Evolutionary conservation across 2,329 filamentous ascomycete genomes (phyloP), one percentile per base, ranked within the genome.

Genomic region (Calonectria multiphialidica): DNA sequence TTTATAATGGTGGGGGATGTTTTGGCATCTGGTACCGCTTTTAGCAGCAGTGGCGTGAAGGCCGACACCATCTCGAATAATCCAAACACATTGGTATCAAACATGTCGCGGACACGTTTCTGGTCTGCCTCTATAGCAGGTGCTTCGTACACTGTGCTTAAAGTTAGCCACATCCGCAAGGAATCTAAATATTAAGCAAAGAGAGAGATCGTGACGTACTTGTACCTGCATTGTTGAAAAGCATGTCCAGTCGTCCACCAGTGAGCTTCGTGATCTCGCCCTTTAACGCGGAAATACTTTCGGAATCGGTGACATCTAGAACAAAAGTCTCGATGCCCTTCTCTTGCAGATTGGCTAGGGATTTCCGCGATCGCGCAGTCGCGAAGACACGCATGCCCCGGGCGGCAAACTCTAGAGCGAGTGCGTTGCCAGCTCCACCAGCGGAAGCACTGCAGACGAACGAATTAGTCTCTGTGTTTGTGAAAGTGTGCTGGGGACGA

Each of bases 1-100:
- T 73, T 73, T 33, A 73, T 42, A 15, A 73, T 59, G 2, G 59
- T 68, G 2, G 71, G 71, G 18, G 68, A 55, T 1, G 63, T 18
- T n/a, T 28, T 18, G 21, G 63, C 66, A 9, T 15, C 33, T 13
- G 57, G 25, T 3, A 74, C 72, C 2, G 67, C 62, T 23, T 50
- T 42, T 28, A 74, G 53, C 2, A 74, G 72, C 33, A 74, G 67
- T 2, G 72, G 72, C 1, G 67, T 73, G 30, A 74, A 74, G 13
- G 61, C 64, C 21, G 37, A 40, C 2, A 74, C 67, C 64, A 74
- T 69, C 13, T 73, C 68, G 3, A 74, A 68, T 6, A 74, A 30
- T 4, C 72, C 72, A 25, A 74, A 71, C 18, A 74, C 72, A 21
- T 73, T 74, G n/a, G 72, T 57, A 28, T 74, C 55, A 12, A 74